Evolutionary conservation across 2,329 filamentous ascomycete species (phyloP).

Genomic region (Ophiostoma triangulosporum): DNA sequence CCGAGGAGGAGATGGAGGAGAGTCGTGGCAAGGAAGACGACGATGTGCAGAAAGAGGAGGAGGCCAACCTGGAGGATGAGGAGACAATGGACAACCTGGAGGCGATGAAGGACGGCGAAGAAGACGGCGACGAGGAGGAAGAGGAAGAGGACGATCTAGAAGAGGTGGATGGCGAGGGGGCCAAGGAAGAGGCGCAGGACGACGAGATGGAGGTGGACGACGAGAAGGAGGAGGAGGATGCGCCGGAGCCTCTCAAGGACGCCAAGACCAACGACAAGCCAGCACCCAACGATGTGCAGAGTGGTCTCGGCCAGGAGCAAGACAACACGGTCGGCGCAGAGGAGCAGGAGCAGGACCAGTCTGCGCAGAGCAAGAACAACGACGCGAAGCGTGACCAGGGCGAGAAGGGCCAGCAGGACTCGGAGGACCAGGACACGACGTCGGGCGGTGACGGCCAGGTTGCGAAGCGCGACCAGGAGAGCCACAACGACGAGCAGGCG

Average conservation of each 20-base stretch:
- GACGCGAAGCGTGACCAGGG: slow-evolving; percentile 53
- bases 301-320: slow-evolving; percentile 51
- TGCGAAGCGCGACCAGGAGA: slow-evolving; percentile 29
- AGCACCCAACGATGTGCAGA: slow-evolving; percentile 49
- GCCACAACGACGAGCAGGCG: slow-evolving; percentile 30
- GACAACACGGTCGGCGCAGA: slow-evolving; percentile 33
- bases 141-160: slow-evolving; percentile 21
- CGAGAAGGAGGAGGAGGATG: slow-evolving; percentile 37
- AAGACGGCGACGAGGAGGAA: slow-evolving; percentile 31
- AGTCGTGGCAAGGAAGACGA: slow-evolving; percentile 36
- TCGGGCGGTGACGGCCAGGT: slow-evolving; percentile 48
- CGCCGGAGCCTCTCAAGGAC: slow-evolving; percentile 32
- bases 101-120: slow-evolving; percentile 18
- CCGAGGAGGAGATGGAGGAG: slow-evolving; percentile 75
- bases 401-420: slow-evolving; percentile 48
- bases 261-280: slow-evolving; percentile 38
- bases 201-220: slow-evolving; percentile 25
- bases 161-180: slow-evolving; percentile 28
- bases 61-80: slow-evolving; percentile 26
- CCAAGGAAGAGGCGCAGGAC: slow-evolving; percentile 24
- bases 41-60: slow-evolving; percentile 29
- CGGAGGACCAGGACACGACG: slow-evolving; percentile 40
- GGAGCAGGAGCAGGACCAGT: slow-evolving; percentile 10
- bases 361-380: slow-evolving; percentile 27
- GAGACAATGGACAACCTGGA: slow-evolving; percentile 27